Evolutionary conservation across 306 rosid genomes (phyloP).

Genomic region (Psophocarpus tetragonolobus): DNA sequence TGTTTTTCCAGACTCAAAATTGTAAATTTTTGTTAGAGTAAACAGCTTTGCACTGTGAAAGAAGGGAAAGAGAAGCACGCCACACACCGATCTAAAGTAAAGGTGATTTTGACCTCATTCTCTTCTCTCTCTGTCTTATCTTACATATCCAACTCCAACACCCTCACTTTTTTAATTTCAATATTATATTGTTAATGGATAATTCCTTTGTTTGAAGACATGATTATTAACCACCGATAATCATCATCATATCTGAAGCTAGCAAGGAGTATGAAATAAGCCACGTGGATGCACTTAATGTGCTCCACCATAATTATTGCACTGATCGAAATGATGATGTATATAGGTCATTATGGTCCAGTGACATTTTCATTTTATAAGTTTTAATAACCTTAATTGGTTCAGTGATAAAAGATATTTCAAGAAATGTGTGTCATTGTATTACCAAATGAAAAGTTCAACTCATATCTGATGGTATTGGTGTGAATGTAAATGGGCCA

Average conservation of each 20-base stretch:
- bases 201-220: slow-evolving; percentile 22
- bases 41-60: neutral
- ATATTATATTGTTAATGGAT: neutral
- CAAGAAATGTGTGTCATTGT: neutral
- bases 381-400: neutral
- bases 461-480: neutral
- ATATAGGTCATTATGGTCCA: neutral
- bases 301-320: slow-evolving; percentile 32
- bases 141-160: no score
- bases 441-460: neutral
- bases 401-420: neutral
- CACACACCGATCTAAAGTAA: neutral
- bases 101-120: slow-evolving; percentile 28
- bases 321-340: slow-evolving; percentile 22
- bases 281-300: slow-evolving; percentile 23
- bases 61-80: neutral
- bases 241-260: slow-evolving; percentile 25
- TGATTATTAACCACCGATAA: slow-evolving; percentile 22
- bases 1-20: no score
- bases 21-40: slow-evolving; percentile 19
- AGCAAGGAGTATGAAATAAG: slow-evolving; percentile 17
- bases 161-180: neutral
- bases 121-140: neutral
- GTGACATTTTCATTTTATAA: neutral
- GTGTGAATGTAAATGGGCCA: slow-evolving; percentile 5